Base-by-base conservation (phyloP, 495 filamentous ascomycete genomes). In the Xylaria bambusicola region DNA sequence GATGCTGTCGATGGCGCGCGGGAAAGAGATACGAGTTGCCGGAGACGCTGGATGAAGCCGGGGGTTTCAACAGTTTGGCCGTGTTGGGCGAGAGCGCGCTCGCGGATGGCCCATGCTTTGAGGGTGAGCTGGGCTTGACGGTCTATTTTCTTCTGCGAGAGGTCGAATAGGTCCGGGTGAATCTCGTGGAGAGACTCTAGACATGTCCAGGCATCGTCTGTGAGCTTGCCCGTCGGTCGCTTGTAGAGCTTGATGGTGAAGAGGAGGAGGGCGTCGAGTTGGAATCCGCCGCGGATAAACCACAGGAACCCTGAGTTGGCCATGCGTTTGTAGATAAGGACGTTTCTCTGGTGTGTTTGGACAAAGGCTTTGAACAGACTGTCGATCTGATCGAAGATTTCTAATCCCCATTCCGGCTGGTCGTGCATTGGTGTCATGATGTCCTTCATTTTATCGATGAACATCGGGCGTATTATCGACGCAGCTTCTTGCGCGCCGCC, bases 401-500 rank as follows among this genome's bases (percentile, higher is more conserved):
- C 69, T 15, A 47, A 53, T 1, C 62, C 68, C 66, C 61, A 67
- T 23, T 76, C 73, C 1, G 70, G 67, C 48, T 71, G 76, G 17
- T 72, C 66, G 8, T 69, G 62, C 35, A 72, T 68, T 13, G 75
- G 73, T 35, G 65, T 61, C 21, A 75, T 66, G 20, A 79, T 61
- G 26, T 73, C 66, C 48, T 62, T 54, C 57, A 80, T 66, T 55
- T 76, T 78, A 0, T 66, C 62, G 8, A 77, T 60, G 49, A 78
- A 62, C 38, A 74, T 71, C 4, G 67, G 69, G 6, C 75, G 76
- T 64, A 86, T 73, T 6, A 73, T 63, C 6, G 72, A 63, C 0
- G 77, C 75, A 42, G 84, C 73, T 31, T 77, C 68, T 62, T 89
- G 87, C 5, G 87, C 70, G 0, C 80, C 80, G 2, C 75, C 74